Evolutionary conservation across 176 grass and related monocot species (phyloP).

Genomic region (Triticum timopheevii): DNA sequence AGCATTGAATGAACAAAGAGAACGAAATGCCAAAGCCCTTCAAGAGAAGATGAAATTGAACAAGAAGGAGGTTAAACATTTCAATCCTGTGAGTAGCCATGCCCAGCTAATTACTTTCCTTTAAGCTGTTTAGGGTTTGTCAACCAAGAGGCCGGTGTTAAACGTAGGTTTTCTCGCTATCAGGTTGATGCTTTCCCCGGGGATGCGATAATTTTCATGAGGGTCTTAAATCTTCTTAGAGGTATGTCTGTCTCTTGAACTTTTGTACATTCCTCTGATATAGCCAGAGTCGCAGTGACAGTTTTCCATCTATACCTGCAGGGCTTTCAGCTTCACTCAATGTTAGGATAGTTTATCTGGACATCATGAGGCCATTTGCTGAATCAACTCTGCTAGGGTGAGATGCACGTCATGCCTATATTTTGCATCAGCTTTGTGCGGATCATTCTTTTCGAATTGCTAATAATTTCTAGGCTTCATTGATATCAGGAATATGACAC

Average conservation of each 20-base stretch:
- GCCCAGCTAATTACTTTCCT: background rate
- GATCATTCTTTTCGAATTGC: conserved; percentile 17
- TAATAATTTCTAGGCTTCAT: conserved; percentile 29
- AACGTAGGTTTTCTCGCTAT: conserved; percentile 20
- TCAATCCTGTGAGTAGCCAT: conserved; percentile 84
- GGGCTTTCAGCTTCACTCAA: conserved; percentile 88
- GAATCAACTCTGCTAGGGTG: conserved; percentile 88
- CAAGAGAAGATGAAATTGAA: conserved; percentile 83
- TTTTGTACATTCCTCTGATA: conserved; percentile 13
- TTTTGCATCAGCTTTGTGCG: conserved; percentile 16
- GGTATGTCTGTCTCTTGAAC: conserved; percentile 45
- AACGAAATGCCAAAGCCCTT: conserved; percentile 70
- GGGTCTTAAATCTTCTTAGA: conserved; percentile 99
- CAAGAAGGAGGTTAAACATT: conserved; percentile 70
- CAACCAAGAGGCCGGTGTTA: conserved; percentile 2
- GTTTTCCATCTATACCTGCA: conserved; percentile 27
- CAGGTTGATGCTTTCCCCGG: conserved; percentile 98
- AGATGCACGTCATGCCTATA: conserved; percentile 30
- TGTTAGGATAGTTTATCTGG: conserved; percentile 87
- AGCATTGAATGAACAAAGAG: conserved; percentile 69
- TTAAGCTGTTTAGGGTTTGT: background rate
- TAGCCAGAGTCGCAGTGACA: too few relatives aligned
- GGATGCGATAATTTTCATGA: conserved; percentile 94
- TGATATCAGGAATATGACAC: conserved; percentile 52
- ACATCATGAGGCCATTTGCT: conserved; percentile 98